Evolutionary conservation across 768 basidiomycete species (phyloP).

Genomic region (Jaapia argillacea): DNA sequence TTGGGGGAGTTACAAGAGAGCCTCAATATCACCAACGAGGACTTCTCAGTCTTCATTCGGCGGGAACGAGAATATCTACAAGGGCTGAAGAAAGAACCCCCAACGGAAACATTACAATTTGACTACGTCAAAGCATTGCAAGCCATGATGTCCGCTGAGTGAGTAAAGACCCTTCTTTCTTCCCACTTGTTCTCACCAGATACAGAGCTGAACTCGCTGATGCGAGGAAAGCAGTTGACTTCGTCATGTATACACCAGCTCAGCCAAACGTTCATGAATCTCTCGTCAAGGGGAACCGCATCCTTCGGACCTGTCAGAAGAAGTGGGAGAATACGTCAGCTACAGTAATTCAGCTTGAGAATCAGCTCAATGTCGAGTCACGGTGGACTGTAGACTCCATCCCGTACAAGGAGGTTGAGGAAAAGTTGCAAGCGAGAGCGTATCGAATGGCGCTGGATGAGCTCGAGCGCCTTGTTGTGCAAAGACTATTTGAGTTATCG

Average conservation of each 20-base stretch:
- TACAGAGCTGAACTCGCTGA: background rate
- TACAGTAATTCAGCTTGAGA: constrained; percentile 7
- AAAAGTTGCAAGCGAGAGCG: constrained; percentile 4
- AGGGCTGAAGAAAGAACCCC: constrained; percentile 8
- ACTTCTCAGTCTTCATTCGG: constrained; percentile 6
- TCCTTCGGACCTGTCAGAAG: background rate
- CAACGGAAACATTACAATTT: constrained; percentile 1
- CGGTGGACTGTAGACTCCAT: constrained; percentile 8
- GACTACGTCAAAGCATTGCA: constrained; percentile 9
- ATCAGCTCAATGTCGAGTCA: constrained; percentile 4
- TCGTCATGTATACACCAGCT: background rate
- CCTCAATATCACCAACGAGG: constrained; percentile 1
- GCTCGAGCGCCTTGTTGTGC: constrained; percentile 20
- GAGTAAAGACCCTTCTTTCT: background rate
- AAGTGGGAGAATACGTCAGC: constrained; percentile 1
- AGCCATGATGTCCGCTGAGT: constrained; percentile 1
- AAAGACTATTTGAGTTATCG: constrained; percentile 16
- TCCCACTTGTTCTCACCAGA: background rate
- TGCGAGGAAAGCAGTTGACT: background rate
- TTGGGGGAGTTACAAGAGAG: background rate
- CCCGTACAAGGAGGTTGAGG: constrained; percentile 6
- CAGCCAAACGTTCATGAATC: background rate
- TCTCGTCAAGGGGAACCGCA: background rate
- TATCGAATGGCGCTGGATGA: constrained; percentile 16
- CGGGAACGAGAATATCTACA: constrained; percentile 9